These are phyloP conservation scores for Waltiozyma sp. DNA, from an alignment of 1,139 yeast species.

Conservation along the genomic window DNA sequence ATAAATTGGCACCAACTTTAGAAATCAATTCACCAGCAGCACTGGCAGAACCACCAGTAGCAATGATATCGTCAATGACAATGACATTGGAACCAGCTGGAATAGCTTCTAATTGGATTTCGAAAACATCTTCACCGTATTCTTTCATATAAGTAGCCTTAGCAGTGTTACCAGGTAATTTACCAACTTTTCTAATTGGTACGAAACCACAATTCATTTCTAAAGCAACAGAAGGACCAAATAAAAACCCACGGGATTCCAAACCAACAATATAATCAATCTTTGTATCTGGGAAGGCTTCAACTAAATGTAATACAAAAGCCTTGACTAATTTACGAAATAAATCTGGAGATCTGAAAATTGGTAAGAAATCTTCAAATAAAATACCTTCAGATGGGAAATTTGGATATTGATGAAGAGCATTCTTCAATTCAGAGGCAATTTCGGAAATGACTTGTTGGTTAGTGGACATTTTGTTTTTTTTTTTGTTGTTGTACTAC, in stretches of 20 bases:
- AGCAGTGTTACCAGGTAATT: slow-evolving; percentile 78
- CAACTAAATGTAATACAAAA: slow-evolving; percentile 63
- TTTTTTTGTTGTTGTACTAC: too few relatives aligned
- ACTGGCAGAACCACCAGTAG: slow-evolving; percentile 93
- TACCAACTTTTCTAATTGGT: slow-evolving; percentile 91
- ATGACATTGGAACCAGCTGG: slow-evolving; percentile 73
- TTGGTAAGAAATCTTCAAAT: slow-evolving; percentile 92
- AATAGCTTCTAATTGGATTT: slow-evolving; percentile 76
- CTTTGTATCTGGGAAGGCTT: slow-evolving; percentile 37
- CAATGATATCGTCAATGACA: slow-evolving; percentile 90
- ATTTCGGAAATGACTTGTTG: slow-evolving; percentile 23
- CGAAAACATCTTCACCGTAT: slow-evolving; percentile 83
- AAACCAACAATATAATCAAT: slow-evolving; percentile 88
- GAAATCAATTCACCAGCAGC: slow-evolving; percentile 85
- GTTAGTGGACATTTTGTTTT: slow-evolving; percentile 3
- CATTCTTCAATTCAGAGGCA: slow-evolving; percentile 51
- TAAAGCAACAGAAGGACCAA: slow-evolving; percentile 91
- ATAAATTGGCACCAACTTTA: slow-evolving; percentile 54
- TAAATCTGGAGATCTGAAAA: slow-evolving; percentile 70
- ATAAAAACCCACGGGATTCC: slow-evolving; percentile 93
- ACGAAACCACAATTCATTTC: slow-evolving; percentile 84
- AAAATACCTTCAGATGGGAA: slow-evolving; percentile 90
- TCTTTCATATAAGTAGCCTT: slow-evolving; percentile 78
- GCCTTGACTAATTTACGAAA: slow-evolving; percentile 78
- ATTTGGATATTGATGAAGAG: slow-evolving; percentile 77